phyloP scores from a whole-genome alignment of 1,284 basidiomycete genomes.

The Inonotus obliquus region DNA sequence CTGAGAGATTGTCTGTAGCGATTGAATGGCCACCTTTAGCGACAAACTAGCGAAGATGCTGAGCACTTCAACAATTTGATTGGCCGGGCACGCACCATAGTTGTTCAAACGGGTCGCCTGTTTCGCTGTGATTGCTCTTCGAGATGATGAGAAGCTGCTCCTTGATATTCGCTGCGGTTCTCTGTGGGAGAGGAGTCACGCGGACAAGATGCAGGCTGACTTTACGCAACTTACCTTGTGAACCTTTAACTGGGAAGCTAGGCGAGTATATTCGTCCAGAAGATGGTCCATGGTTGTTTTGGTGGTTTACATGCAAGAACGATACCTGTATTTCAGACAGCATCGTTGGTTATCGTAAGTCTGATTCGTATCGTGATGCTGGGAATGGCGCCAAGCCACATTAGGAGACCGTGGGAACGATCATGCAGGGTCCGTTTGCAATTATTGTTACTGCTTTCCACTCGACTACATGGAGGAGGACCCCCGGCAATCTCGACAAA shows the following conservation, averaged over 20 bases:
- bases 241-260: constrained; percentile 3
- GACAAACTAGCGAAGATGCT: background rate
- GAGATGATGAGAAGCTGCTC: constrained; percentile 13
- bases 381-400: too few relatives aligned
- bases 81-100: background rate
- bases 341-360: too few relatives aligned
- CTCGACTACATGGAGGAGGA: too few relatives aligned
- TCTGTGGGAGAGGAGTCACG: background rate
- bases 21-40: background rate
- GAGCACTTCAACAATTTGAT: background rate
- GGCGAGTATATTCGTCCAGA: background rate
- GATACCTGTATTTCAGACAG: background rate
- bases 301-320: background rate
- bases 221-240: constrained; percentile 11
- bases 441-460: too few relatives aligned
- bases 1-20: background rate
- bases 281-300: background rate
- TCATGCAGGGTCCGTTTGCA: too few relatives aligned
- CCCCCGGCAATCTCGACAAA: too few relatives aligned
- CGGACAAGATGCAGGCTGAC: background rate
- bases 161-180: constrained; percentile 14
- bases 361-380: too few relatives aligned
- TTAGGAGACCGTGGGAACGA: too few relatives aligned
- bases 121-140: background rate
- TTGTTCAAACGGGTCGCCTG: background rate